Percentiles rank a stretch among this genome's conserved stretches.
These are phyloP conservation scores for Coprinellus micaceus DNA, from an alignment of 768 basidiomycete genomes.

Conservation along the genomic window DNA sequence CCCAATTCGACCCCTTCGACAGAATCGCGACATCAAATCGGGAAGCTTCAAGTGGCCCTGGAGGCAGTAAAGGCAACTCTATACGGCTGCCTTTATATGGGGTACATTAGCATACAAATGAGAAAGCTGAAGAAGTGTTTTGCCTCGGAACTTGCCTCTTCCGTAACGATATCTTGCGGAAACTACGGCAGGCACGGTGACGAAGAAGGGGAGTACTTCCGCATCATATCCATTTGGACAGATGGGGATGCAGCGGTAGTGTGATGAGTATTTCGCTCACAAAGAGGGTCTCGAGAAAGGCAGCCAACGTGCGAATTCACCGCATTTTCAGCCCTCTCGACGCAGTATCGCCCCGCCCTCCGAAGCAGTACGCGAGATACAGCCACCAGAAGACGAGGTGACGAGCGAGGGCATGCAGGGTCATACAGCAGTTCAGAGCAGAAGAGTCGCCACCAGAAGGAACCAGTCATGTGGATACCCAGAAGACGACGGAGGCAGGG, in stretches of 20 bases:
- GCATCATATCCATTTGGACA: background rate
- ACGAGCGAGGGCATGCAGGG: background rate
- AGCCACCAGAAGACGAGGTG: background rate
- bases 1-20: background rate
- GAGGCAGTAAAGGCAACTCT: too few relatives aligned
- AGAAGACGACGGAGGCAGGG: slow-evolving; percentile 28
- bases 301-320: slow-evolving; percentile 15
- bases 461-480: slow-evolving; percentile 16
- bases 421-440: slow-evolving; percentile 4
- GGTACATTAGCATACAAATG: background rate
- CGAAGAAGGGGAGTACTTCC: slow-evolving; percentile 8
- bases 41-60: background rate
- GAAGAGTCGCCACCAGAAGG: background rate
- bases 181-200: background rate
- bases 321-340: slow-evolving; percentile 21
- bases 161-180: background rate
- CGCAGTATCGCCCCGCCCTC: background rate
- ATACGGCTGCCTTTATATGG: too few relatives aligned
- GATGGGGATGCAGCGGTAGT: background rate
- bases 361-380: background rate
- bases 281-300: background rate
- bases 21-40: background rate
- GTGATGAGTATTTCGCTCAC: background rate
- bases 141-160: background rate
- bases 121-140: background rate